Evolutionary conservation across 1,284 basidiomycete genomes (phyloP).

Genomic region (Pulveroboletus ridleyi): DNA sequence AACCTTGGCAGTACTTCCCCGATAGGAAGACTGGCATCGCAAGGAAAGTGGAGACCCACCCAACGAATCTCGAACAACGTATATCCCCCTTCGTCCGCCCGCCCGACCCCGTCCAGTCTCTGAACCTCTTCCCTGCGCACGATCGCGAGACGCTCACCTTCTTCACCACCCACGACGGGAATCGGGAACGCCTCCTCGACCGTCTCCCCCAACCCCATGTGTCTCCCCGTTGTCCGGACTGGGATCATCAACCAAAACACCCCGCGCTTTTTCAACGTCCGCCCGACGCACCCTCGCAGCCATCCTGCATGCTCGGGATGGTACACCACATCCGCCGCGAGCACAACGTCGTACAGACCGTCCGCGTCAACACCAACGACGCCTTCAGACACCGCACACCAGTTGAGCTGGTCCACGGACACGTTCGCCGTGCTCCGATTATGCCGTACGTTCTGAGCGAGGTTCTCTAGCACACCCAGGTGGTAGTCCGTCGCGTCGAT

Average conservation of each 20-base stretch:
- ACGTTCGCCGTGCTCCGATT: constrained; percentile 30
- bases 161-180: neutral
- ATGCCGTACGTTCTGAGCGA: constrained; percentile 60
- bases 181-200: constrained; percentile 64
- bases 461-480: constrained; percentile 77
- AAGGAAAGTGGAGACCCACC: constrained; percentile 33
- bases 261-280: constrained; percentile 49
- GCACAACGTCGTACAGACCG: constrained; percentile 54
- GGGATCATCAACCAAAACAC: constrained; percentile 80
- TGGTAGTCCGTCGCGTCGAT: constrained; percentile 87
- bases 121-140: constrained; percentile 51
- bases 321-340: constrained; percentile 80
- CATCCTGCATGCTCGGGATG: constrained; percentile 69
- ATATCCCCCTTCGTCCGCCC: constrained; percentile 76
- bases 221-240: constrained; percentile 68
- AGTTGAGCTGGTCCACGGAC: constrained; percentile 67
- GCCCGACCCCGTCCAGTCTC: constrained; percentile 57
- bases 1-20: too few species aligned
- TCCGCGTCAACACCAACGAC: constrained; percentile 40
- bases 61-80: constrained; percentile 74
- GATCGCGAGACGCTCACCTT: constrained; percentile 44
- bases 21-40: neutral
- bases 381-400: constrained; percentile 48
- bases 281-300: constrained; percentile 66
- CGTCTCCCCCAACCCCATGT: constrained; percentile 64